Base-by-base conservation (phyloP, 768 basidiomycete genomes). In the Lyophyllum semitale region DNA sequence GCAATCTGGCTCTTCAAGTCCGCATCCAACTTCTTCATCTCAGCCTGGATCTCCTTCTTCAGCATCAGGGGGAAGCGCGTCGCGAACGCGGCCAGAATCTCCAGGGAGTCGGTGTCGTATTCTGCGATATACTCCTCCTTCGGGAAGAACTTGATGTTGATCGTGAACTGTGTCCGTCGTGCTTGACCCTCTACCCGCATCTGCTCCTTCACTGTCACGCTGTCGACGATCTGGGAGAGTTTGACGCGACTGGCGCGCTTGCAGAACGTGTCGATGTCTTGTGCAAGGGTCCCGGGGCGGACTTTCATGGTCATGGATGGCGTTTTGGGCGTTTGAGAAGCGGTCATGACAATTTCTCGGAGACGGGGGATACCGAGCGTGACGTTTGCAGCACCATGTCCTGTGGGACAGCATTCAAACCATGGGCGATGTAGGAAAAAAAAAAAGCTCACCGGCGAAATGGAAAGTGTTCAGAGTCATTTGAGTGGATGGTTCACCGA, bases 391-490 rank as follows among this genome's bases (percentile, higher is more conserved):
- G 97, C 97, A 73, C 97, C 96, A 67, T 98, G 97, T 59, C 96
- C 93, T 95, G 61, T 32, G 23, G n/a, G n/a, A 33, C 29, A 60
- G 27, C 43, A 47, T 40, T 35, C 37, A 17, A 59, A 51, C n/a
- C 17, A 58, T 38, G 42, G 12, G 23, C 15, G 20, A 37, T 3
- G 29, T 15, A 8, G n/a, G n/a, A n/a, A n/a, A 12, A 32, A 41
- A n/a, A 29, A 30, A 53, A 13, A 3, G 66, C 82, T 64, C 70
- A 87, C 94, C 96, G 62, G 97, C 97, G 66, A 99, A 95, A 77
- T 99, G 97, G 84, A 99, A 99, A 12, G 97, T 99, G 69, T 99
- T 99, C 59, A 99, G 75, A 8, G 97, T 99, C 97, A 99, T 99
- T 70, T 99, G 97, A 0, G 97, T 99, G 15, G 97, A 99, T 4